Conservation (phyloP, 2,329 filamentous ascomycete species). For the Colletotrichum sp. region DNA sequence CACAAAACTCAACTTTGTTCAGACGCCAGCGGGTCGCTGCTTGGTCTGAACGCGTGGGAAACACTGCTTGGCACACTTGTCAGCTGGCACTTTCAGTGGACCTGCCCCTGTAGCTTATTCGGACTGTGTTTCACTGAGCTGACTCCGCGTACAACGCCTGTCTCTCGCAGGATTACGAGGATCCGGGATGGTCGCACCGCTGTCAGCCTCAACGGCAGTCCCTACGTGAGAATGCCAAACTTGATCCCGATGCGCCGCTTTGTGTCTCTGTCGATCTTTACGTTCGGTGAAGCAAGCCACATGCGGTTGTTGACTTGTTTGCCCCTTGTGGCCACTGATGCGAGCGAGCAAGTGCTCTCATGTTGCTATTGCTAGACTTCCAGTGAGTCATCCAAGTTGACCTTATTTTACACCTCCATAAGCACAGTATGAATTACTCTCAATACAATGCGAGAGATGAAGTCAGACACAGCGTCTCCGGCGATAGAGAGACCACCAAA, state of each 20-base stretch:
- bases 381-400: background rate
- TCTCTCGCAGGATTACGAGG: background rate
- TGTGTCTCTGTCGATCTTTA: background rate
- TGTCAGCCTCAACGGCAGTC: background rate
- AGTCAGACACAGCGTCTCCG: background rate
- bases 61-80: background rate
- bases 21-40: conserved; percentile 5
- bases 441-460: background rate
- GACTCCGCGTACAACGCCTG: background rate
- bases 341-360: background rate
- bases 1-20: conserved; percentile 15
- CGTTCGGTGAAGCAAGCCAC: background rate
- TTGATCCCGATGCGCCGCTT: background rate
- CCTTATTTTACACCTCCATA: background rate
- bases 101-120: background rate
- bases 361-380: background rate
- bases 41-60: background rate
- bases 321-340: background rate
- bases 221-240: background rate
- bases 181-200: background rate
- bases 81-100: background rate
- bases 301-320: background rate
- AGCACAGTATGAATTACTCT: accelerated
- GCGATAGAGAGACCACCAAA: background rate
- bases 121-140: background rate